Evolutionary conservation across 345 rosid genomes (phyloP).

Genomic region (Salix koriyanagi): DNA sequence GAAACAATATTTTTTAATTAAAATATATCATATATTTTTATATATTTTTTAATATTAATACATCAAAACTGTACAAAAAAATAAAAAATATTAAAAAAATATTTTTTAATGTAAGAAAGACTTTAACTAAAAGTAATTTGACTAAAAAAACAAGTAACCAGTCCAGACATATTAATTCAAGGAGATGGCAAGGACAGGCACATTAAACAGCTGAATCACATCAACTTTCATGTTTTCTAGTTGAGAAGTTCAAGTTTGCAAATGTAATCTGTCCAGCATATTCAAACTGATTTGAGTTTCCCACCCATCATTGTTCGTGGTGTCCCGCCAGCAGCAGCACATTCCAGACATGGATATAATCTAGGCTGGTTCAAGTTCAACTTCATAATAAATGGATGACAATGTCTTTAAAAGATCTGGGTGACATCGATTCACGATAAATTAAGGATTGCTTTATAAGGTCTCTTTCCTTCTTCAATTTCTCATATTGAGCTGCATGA

Average conservation of each 20-base stretch:
- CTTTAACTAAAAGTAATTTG: too few relatives aligned
- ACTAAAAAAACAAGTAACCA: not conserved
- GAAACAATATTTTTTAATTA: too few relatives aligned
- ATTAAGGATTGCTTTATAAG: constrained; percentile 1
- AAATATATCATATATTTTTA: too few relatives aligned
- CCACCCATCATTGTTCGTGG: not conserved
- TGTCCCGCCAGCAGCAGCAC: not conserved
- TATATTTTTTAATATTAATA: too few relatives aligned
- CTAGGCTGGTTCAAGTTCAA: not conserved
- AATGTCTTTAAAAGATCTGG: not conserved
- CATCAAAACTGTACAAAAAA: too few relatives aligned
- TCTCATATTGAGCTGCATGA: constrained; percentile 24
- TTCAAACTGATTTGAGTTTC: not conserved
- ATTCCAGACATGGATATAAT: not conserved
- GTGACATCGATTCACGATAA: not conserved
- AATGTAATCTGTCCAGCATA: not conserved
- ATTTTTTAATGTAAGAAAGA: too few relatives aligned
- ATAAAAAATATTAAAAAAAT: too few relatives aligned
- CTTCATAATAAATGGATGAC: not conserved
- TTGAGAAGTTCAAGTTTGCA: not conserved
- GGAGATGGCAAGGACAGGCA: too few relatives aligned
- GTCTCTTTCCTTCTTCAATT: constrained; percentile 27
- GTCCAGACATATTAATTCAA: not conserved
- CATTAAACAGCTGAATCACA: not conserved
- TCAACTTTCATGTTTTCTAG: not conserved